Evolutionary conservation across 2,329 filamentous ascomycete species (phyloP), one percentile per base, ranked within the genome.

Genomic region (Dactylellina parvicollis): DNA sequence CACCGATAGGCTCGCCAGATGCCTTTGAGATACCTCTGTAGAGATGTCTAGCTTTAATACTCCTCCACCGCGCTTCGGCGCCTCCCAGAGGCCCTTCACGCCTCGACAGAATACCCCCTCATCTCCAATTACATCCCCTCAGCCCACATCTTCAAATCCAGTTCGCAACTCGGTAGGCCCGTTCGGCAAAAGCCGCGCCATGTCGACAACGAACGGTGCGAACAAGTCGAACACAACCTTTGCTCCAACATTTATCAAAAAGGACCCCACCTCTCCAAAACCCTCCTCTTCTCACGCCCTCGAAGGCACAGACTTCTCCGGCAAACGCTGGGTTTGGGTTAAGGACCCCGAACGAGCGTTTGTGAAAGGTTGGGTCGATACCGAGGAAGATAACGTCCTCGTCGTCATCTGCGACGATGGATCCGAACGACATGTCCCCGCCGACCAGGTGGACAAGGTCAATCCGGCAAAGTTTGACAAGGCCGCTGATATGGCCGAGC

Each of bases 401-500:
- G 84, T 99, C 36, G 92, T 99, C 24, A 93, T 98, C 81, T 96
- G 92, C 79, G 95, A 98, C 74, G 92, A 97, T 85, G 94, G 92
- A 77, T 90, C 87, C 88, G 92, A 96, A 87, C 89, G 92, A 77
- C 91, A 96, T 79, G 89, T 95, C 55, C 89, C 94, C 76, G 83
- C 87, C 56, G 93, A 98, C 78, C 90, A 88, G 78, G 92, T 97
- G 77, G 96, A 99, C 85, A 98, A 97, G 82, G 96, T 99, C 83
- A 99, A 99, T 82, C 95, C 95, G 49, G 94, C 94, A 79, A 99
- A 99, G 81, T 99, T 99, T 83, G 95, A 99, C 86, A 99, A 97
- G 82, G 94, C 94, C 76, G 92, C 96, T 83, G 96, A 99, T 81
- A 99, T 99, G 95, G 95, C 96, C 22, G 95, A 99, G 81, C 86